phyloP scores from a whole-genome alignment of 768 basidiomycete species.

The Peribolospora baueri region DNA sequence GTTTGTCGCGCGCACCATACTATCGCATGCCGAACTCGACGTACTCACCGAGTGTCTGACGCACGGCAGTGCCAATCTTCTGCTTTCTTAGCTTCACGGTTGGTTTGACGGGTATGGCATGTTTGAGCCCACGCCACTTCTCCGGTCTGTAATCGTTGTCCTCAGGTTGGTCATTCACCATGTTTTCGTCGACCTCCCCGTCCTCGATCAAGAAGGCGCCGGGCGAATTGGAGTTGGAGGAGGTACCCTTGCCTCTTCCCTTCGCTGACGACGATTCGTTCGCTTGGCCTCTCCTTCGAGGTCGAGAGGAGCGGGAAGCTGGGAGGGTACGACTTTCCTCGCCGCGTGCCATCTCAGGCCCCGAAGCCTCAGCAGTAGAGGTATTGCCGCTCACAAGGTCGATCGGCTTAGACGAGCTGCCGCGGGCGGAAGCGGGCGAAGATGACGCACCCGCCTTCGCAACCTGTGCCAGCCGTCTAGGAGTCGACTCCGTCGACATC shows the following conservation, averaged over 20 bases:
- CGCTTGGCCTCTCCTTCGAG: too few relatives aligned
- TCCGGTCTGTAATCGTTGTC: not conserved
- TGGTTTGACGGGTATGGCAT: constrained; percentile 1
- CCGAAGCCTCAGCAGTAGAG: not conserved
- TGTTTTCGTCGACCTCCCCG: too few relatives aligned
- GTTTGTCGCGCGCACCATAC: too few relatives aligned
- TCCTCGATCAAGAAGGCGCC: not conserved
- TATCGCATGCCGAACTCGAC: too few relatives aligned
- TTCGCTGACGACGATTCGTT: too few relatives aligned
- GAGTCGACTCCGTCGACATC: not conserved
- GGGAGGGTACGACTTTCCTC: too few relatives aligned
- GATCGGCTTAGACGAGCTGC: not conserved
- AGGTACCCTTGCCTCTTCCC: not conserved
- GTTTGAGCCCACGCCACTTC: not conserved
- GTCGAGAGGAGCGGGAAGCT: too few relatives aligned
- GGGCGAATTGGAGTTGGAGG: not conserved
- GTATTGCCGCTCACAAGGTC: not conserved
- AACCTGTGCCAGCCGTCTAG: constrained; percentile 4
- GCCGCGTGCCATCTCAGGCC: too few relatives aligned
- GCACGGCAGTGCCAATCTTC: constrained; percentile 11
- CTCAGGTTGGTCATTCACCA: not conserved
- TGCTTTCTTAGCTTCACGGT: constrained; percentile 11
- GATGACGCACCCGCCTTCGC: constrained; percentile 9
- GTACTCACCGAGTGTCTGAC: not conserved
- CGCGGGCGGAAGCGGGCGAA: constrained; percentile 6